Conservation (phyloP, 176 grass and related monocot species). For the Oryza glaberrima region DNA sequence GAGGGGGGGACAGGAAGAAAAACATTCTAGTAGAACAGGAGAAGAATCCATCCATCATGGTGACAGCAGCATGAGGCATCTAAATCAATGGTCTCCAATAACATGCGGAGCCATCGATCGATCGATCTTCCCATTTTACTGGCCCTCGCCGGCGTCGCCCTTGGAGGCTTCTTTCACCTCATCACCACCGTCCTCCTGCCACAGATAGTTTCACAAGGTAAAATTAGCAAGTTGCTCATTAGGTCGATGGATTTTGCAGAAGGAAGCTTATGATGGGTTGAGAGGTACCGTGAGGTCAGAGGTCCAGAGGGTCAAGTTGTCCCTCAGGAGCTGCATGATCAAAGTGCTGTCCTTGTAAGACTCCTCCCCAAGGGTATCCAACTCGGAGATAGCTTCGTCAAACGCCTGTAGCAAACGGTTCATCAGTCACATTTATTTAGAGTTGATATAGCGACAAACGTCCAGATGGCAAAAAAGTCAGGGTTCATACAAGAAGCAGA, state of each 20-base stretch:
- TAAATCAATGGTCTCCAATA: slow-evolving; percentile 28
- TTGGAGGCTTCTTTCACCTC: slow-evolving; percentile 71
- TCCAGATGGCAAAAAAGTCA: no score
- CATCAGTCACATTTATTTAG: background rate
- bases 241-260: background rate
- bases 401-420: slow-evolving; percentile 56
- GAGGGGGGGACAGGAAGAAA: background rate
- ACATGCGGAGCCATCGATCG: background rate
- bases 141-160: slow-evolving; percentile 54
- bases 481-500: background rate
- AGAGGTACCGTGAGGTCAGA: slow-evolving; percentile 76
- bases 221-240: background rate
- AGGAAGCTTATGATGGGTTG: background rate
- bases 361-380: slow-evolving; percentile 82
- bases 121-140: slow-evolving; percentile 45
- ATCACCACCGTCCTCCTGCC: slow-evolving; percentile 70
- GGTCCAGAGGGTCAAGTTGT: slow-evolving; percentile 94
- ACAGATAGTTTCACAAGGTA: background rate
- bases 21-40: slow-evolving; percentile 26
- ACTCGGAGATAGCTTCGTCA: slow-evolving; percentile 87
- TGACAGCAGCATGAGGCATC: slow-evolving; percentile 16
- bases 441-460: background rate
- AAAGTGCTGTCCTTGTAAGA: slow-evolving; percentile 96
- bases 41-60: background rate
- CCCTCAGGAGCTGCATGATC: slow-evolving; percentile 93